Evolutionary conservation across 768 basidiomycete species (phyloP).

Genomic region (Austroboletus eburneus): DNA sequence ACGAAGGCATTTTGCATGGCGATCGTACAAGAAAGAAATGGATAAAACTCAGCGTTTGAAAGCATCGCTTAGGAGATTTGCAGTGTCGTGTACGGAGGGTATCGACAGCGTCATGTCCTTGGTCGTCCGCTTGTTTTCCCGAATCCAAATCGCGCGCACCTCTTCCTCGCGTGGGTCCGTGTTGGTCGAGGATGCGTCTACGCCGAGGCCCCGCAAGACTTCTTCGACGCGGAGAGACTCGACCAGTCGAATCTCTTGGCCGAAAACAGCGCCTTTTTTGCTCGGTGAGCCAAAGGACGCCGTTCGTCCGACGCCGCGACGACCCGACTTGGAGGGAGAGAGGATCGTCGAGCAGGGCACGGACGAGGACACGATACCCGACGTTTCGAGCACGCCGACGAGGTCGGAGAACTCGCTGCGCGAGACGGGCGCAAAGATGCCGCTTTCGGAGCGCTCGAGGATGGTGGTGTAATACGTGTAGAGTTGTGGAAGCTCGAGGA

Average conservation of each 20-base stretch:
- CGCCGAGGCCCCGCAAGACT: constrained; percentile 64
- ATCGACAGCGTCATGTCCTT: constrained; percentile 32
- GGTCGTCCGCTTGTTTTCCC: constrained; percentile 36
- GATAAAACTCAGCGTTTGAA: constrained; percentile 28
- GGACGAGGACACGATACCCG: constrained; percentile 51
- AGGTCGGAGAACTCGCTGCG: constrained; percentile 76
- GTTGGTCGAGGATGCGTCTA: constrained; percentile 12
- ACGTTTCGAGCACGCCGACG: constrained; percentile 66
- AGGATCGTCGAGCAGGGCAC: constrained; percentile 30
- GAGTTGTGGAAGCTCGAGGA: constrained; percentile 57
- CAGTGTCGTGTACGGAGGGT: constrained; percentile 2
- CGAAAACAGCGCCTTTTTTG: constrained; percentile 26
- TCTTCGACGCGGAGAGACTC: constrained; percentile 67
- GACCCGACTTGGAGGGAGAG: constrained; percentile 45
- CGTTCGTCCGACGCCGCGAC: constrained; percentile 52
- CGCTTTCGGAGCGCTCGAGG: constrained; percentile 52
- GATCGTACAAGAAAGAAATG: neutral
- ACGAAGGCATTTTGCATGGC: too few relatives aligned
- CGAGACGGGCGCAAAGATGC: constrained; percentile 60
- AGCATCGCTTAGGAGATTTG: constrained; percentile 29
- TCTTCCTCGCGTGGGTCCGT: constrained; percentile 43
- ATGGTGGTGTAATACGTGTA: constrained; percentile 60
- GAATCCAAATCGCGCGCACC: constrained; percentile 38
- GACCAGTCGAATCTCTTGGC: constrained; percentile 49
- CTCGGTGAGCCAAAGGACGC: constrained; percentile 46